Base-by-base conservation (phyloP, 495 filamentous ascomycete genomes). In the Daldinia loculata region DNA sequence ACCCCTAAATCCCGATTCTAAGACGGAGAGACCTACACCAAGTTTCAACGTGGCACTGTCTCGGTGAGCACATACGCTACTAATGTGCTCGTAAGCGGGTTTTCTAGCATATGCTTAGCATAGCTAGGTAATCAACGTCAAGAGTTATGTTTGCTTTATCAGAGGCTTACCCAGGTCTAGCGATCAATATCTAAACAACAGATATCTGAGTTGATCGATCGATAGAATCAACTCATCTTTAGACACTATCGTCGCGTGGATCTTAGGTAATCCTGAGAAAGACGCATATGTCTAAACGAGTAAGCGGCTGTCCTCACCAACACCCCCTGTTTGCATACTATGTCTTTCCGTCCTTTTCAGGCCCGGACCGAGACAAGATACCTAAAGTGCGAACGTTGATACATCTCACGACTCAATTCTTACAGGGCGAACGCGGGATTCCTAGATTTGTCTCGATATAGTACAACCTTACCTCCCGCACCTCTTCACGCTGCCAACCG, bases 11-110 rank as follows among this genome's bases (percentile, higher is more conserved):
- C 50, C 70, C 70, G 70, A 69, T n/a, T 24, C 58, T 51, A 30
- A 66, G 57, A 66, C 66, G 12, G 24, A 61, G 51, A 57, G 64
- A 64, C n/a, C n/a, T n/a, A n/a, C 63, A 63, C 45, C 41, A 30
- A 52, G 70, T 73, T 69, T 73, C 70, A 73, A 63, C n/a, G 66
- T 73, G 66, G 36, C 51, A 66, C 70, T 69, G 70, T 73, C 66
- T 73, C 53, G 53, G 66, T 26, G 61, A 51, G 52, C 61, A 56
- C 50, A 69, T n/a, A 50, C 56, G 56, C 41, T 56, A 57, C 61
- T 50, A 32, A 1, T 52, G 17, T 56, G n/a, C 30, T 12, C 51
- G 7, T 32, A 60, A n/a, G 22, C 22, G 41, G 41, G 51, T 14
- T 22, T 48, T 48, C 19, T 22, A 48, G 43, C 19, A 48, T 15